Base-by-base conservation (phyloP, 192 early-diverging fungal genomes). In the Coemansia sp. region DNA sequence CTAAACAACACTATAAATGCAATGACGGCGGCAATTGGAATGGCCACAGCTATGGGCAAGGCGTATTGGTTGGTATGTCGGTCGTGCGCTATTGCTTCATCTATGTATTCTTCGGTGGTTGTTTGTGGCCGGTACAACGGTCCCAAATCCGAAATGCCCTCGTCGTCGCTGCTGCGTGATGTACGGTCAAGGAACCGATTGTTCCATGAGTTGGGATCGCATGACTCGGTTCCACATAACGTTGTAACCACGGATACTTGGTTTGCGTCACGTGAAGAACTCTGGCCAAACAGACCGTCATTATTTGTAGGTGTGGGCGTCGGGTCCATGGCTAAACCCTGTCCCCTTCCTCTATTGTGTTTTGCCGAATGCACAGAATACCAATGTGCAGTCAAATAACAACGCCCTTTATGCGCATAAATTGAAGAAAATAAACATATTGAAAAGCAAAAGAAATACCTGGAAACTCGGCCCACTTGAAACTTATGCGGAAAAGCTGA, bases 181-280 rank as follows among this genome's bases (percentile, higher is more conserved):
- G 61, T 29, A 0, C 47, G 59, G 60, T 68, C 59, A 0, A 47
- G 39, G 4, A 68, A 24, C 23, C 66, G 59, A 8, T 62, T 57
- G 55, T 61, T 62, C 43, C 53, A 50, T 4, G 50, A 54, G 51
- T 61, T 37, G 51, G 58, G 24, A 3, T 32, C 27, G 57, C 65
- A 67, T 7, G 59, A 12, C 4, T 26, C 66, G 2, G 53, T 48
- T 10, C 66, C 66, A 27, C 66, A 68, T 11, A 68, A 22, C 12
- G 61, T 43, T 13, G 66, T 47, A 13, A 68, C 66, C 22, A 68
- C 45, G 14, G 66, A 68, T 1, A 68, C 66, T 7, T 29, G 38
- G 37, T 68, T 68, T n/a, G 49, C 59, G 20, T 24, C 27, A 10
- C 7, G 20, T n/a, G 59, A 27, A 39, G 51, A 13, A 3, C 13